A percentile compares a stretch with the other conserved stretches of the same genome.
Conservation (phyloP, 106 monocot species). For the Dendrobium officinale region DNA sequence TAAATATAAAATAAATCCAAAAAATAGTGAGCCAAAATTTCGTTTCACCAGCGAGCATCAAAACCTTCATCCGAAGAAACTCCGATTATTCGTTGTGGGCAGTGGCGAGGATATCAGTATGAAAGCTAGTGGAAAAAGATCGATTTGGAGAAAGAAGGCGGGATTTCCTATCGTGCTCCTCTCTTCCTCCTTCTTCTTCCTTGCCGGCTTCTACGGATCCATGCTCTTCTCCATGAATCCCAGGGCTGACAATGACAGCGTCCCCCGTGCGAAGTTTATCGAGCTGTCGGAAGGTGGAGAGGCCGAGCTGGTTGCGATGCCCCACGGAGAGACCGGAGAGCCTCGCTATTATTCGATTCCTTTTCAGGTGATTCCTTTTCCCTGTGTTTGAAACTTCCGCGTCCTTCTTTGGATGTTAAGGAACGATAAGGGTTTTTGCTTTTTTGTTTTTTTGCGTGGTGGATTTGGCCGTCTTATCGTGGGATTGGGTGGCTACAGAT, state of each 20-base stretch:
- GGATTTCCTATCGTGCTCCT: slow-evolving; percentile 37
- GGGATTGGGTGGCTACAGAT: not conserved
- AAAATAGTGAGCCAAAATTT: too few relatives aligned
- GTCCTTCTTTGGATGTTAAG: not conserved
- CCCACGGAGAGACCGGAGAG: slow-evolving; percentile 49
- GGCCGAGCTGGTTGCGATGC: slow-evolving; percentile 24
- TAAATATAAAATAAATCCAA: too few relatives aligned
- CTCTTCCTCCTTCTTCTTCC: slow-evolving; percentile 54
- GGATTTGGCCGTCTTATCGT: not conserved
- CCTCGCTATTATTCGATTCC: slow-evolving; percentile 25
- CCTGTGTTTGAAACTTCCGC: not conserved
- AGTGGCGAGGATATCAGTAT: not conserved
- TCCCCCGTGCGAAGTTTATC: slow-evolving; percentile 12
- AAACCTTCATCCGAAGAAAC: too few relatives aligned
- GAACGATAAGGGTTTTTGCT: not conserved
- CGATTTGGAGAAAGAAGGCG: slow-evolving; percentile 30
- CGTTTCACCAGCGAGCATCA: too few relatives aligned
- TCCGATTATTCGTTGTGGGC: not conserved
- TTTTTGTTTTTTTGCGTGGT: not conserved
- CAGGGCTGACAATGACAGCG: slow-evolving; percentile 2
- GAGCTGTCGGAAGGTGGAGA: slow-evolving; percentile 11
- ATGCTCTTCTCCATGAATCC: slow-evolving; percentile 30
- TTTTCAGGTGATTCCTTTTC: slow-evolving; percentile 36
- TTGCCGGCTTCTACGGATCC: slow-evolving; percentile 56
- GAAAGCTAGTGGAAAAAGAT: slow-evolving; percentile 14